Evolutionary conservation across 768 basidiomycete genomes (phyloP), one percentile per base, ranked within the genome.

Genomic region (Polyporus arcularius): DNA sequence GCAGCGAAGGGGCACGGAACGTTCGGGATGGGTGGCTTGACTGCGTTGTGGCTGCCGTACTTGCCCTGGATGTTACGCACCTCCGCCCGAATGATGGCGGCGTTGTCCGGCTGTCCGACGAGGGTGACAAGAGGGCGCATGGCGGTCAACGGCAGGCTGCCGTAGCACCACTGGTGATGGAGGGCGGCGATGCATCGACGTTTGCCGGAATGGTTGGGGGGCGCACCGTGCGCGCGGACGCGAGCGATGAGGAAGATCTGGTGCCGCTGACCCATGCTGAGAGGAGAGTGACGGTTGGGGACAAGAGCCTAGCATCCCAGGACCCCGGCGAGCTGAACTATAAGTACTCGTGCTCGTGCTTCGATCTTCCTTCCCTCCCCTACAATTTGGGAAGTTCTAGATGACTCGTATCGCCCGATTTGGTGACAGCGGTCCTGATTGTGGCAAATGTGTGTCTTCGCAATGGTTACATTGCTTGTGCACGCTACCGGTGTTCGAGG

Each of bases 111-210:
- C 53, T 78, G 72, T 57, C 71, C 73, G 12, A 76, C 47, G 21
- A 78, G 70, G 10, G 68, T 68, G 10, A 77, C 21, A 53, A 78
- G 73, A 21, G 77, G 77, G 46, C 62, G 63, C 7, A 70, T 65
- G 16, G 74, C 74, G 0, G 32, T 52, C 11, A 78, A 63, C 30
- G 79, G 76, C 21, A 75, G 65, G 14, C 62, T 54, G 30, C 74
- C 76, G 57, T 73, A 77, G 62, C 72, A 78, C 76, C 74, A 76
- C 63, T 78, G 76, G 63, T 78, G 71, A 58, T 79, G 76, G 8
- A 71, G 67, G 6, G 74, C 79, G 7, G 70, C 76, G n/a, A 80
- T 62, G 49, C 78, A 80, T 28, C 75, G 76, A 67, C 79, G 78
- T 16, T 45, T 59, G 46, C 70, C 61, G n/a, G 71, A 40, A 46